Base-by-base conservation (phyloP, 345 rosid species). In the Gossypioides kirkii region DNA sequence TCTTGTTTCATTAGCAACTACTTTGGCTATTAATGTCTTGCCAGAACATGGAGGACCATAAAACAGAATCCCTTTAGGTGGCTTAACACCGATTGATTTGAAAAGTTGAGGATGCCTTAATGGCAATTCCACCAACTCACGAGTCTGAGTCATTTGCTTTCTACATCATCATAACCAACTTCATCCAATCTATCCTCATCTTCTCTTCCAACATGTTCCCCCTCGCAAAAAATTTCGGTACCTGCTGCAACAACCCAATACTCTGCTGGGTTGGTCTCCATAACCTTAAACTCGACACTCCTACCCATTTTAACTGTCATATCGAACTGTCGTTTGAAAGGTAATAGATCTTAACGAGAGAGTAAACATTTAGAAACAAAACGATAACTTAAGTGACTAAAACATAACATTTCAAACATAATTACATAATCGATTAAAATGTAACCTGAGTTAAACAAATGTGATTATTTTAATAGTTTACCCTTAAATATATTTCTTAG, bases 91-190 rank as follows among this genome's bases (percentile, higher is more conserved):
- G 70, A 87, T 89, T 23, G 91, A 80, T 73, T 89, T 89, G 52
- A 86, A 89, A 3, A 89, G 94, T 43, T 89, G 91, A 56, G 90
- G 94, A 78, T 87, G 90, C 80, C 91, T 86, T 26, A 89, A 66
- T 2, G 91, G 91, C 6, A 89, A 81, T 83, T 87, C 94, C 67
- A 89, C 90, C 61, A 89, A 79, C 80, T 89, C 94, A 22, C 91
- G 84, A 78, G 87, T 89, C 80, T 87, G 91, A 75, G 91, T 91
- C 89, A 83, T 87, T 72, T 89, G 94, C 77, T 86, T 89, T 64
- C 91, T 9, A 87, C 94, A 75, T 89, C 94, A 85, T 89, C 94
- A 81, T 89, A 89, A 20, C 94, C 90, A 50, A 87, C 80, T 58
- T 87, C 91, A 77, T 89, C 86, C 73, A 87, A 79, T 73, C 90